Evolutionary conservation across 106 monocot species (phyloP), one percentile per base, ranked within the genome.

Genomic region (Acanthochlamys bracteata): DNA sequence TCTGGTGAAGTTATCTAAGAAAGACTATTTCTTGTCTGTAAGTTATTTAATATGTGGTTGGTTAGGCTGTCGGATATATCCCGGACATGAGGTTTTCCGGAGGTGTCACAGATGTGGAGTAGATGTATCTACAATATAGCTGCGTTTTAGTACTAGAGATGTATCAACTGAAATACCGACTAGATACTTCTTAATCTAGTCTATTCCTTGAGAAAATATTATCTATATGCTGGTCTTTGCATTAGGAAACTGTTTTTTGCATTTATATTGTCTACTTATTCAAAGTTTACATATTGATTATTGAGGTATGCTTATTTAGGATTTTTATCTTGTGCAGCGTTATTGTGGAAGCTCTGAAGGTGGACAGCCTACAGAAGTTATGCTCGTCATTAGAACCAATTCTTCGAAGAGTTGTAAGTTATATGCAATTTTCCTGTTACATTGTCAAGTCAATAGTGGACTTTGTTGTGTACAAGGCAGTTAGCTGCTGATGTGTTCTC

Each of bases 371-470:
- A 33, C 82, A 82, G 61, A 86, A 86, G 53, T 57, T 84, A 55
- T 84, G 80, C 46, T 84, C 84, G 45, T 80, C 84, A 39, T 59
- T 84, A 15, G 84, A 84, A 73, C 84, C 84, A 17, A 65, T 84
- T 65, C 80, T 84, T 63, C 79, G 84, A 11, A 56, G 84, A 80
- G 80, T 80, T 65, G 84, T 84, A 70, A 84, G 79, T 66, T 40
- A 25, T 39, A 17, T 19, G 20, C 0, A 4, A 1, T 49, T 49
- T 49, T 49, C 49, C 12, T 49, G 2, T 49, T 17, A 49, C 12
- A 49, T 49, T 12, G 43, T 17, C 17, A 4, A 49, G 49, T 10
- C 10, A 9, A 4, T 17, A 49, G 1, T 49, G 3, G 13, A 17
- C 54, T 16, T 15, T 66, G 23, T 39, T 19, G 24, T 22, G 9